Percentiles rank a stretch among this genome's conserved stretches.
Evolutionary conservation across 352 stramenopile genomes (phyloP).

Genomic region (Thalassiosira hispida): DNA sequence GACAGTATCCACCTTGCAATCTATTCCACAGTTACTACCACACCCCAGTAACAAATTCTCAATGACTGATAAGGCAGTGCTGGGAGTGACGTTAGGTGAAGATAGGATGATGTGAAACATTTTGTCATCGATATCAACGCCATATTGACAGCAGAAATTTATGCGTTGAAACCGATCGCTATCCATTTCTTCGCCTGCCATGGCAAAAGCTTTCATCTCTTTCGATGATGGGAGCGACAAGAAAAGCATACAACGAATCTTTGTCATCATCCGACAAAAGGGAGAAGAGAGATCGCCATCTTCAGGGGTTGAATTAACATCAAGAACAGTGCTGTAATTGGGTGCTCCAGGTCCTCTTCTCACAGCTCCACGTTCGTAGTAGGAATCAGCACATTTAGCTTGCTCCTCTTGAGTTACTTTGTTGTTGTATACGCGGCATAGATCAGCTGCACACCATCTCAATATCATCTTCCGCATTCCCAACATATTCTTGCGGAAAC

Average conservation of each 20-base stretch:
- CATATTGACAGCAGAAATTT: conserved; percentile 59
- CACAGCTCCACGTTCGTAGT: conserved; percentile 34
- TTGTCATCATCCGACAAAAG: conserved; percentile 33
- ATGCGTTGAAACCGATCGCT: conserved; percentile 44
- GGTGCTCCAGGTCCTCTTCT: conserved; percentile 52
- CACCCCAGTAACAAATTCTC: conserved; percentile 74
- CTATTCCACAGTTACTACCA: conserved; percentile 24
- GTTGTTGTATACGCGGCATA: conserved; percentile 43
- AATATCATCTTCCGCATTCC: conserved; percentile 61
- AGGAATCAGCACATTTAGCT: conserved; percentile 9
- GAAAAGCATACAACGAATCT: conserved; percentile 70
- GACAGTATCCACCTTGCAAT: conserved; percentile 45
- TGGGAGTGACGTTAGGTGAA: conserved; percentile 29
- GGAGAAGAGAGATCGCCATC: neutral
- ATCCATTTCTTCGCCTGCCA: conserved; percentile 21
- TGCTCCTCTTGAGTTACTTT: conserved; percentile 34
- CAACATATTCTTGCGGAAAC: conserved; percentile 46
- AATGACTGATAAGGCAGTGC: conserved; percentile 61
- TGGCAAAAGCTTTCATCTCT: conserved; percentile 28
- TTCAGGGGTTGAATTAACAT: conserved; percentile 25
- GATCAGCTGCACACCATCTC: conserved; percentile 61
- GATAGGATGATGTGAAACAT: conserved; percentile 69
- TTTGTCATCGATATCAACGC: conserved; percentile 69
- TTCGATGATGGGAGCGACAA: conserved; percentile 55
- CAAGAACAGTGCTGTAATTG: conserved; percentile 63